Conservation (phyloP, 345 rosid genomes). For the Acer yangbiense region DNA sequence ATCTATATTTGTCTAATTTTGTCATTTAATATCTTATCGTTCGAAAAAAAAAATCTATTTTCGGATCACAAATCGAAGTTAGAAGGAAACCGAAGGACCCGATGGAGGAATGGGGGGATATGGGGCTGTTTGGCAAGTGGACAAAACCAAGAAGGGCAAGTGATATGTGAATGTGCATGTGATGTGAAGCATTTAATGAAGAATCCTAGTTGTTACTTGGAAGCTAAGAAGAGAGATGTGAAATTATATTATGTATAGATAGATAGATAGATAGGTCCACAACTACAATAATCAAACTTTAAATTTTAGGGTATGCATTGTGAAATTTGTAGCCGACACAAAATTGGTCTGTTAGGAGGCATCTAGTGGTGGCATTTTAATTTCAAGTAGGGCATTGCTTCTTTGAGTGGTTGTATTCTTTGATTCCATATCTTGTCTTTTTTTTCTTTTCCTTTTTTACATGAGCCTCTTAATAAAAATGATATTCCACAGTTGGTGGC, state of each 20-base stretch:
- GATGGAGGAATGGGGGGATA: neutral
- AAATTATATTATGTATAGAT: neutral
- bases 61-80: neutral
- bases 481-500: neutral
- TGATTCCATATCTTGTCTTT: neutral
- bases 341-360: conserved; percentile 6
- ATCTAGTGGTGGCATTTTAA: conserved; percentile 10
- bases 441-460: too few species aligned
- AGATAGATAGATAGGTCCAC: neutral
- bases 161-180: too few species aligned
- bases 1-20: too few species aligned
- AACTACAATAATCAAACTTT: neutral
- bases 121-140: neutral
- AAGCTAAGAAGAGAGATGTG: neutral
- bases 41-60: neutral
- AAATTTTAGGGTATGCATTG: neutral
- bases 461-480: neutral
- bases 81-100: neutral
- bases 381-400: conserved; percentile 26
- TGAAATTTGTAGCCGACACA: conserved; percentile 12
- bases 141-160: neutral
- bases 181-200: conserved; percentile 2
- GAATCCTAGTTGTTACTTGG: neutral
- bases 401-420: conserved; percentile 8
- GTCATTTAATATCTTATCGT: too few species aligned